Evolutionary conservation across 2,329 filamentous ascomycete species (phyloP), one percentile per base, ranked within the genome.

Genomic region (Chrysoporthe cubensis): DNA sequence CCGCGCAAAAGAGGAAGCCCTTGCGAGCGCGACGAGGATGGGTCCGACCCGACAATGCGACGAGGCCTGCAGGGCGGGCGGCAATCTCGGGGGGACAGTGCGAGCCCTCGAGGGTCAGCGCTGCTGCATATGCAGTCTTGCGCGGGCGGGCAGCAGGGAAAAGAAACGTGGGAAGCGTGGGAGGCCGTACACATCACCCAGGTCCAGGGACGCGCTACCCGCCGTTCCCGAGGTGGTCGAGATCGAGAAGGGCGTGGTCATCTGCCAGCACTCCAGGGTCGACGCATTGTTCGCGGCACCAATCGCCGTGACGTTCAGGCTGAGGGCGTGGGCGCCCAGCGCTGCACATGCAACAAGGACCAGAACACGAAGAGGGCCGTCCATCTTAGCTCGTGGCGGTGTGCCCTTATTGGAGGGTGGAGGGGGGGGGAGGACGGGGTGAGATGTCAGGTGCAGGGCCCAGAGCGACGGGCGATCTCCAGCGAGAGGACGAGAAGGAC

Each of bases 241-340:
- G 1, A 70, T 71, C n/a, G 72, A 57, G 68, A 82, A 81, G 8
- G 76, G 75, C 1, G 76, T 70, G 11, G 75, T 70, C n/a, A 82
- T 70, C 68, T 80, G 76, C 81, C 80, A 83, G 72, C 81, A 83
- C 74, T 83, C 78, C 18, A 83, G 72, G 1, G 73, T 76, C n/a
- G 80, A 83, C 4, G 72, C 71, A 69, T 77, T 77, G 65, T 79
- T 72, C 16, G 66, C 71, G 7, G 78, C 77, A 43, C 72, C 71
- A 56, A 83, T 70, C 37, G 80, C 77, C 11, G 80, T 82, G 58
- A 82, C 71, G 64, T 81, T 82, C 6, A 81, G 74, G 21, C 71
- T 69, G 7, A 73, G 61, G 3, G 69, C 26, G 26, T 34, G 59
- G 13, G 26, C 59, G 21, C 42, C 67, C 9, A 32, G 32, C 32